These are phyloP conservation scores for Solanum etuberosum DNA, from an alignment of 257 asterid species.

Conservation along the genomic window DNA sequence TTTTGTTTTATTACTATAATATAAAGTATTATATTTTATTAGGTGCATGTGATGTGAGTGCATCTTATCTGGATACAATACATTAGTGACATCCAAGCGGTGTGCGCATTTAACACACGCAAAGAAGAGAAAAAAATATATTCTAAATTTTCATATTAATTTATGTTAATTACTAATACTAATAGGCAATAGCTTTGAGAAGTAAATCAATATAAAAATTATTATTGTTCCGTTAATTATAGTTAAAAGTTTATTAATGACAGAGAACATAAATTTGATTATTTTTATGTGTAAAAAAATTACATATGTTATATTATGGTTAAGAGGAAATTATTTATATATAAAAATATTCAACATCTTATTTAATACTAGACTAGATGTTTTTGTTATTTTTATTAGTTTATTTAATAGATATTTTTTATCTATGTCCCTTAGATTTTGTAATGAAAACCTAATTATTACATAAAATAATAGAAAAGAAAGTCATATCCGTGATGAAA, in stretches of 20 bases:
- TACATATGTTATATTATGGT: too few species aligned
- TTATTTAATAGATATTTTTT: too few species aligned
- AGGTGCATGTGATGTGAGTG: background rate
- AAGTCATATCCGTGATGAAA: background rate
- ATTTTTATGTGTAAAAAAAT: background rate
- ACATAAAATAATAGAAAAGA: too few species aligned
- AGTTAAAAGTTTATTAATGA: background rate
- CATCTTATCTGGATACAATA: background rate
- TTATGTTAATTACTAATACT: background rate
- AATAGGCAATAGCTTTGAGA: background rate
- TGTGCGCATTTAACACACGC: background rate
- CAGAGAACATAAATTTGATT: background rate
- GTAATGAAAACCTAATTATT: background rate
- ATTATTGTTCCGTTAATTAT: background rate
- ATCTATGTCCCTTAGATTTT: background rate
- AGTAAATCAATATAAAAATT: background rate
- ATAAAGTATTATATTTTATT: background rate
- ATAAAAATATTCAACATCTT: too few species aligned
- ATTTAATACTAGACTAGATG: too few species aligned
- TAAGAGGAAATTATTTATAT: too few species aligned
- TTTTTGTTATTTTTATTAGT: too few species aligned
- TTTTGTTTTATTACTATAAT: background rate
- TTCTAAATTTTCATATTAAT: background rate
- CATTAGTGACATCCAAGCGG: background rate
- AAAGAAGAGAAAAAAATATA: background rate